These are phyloP conservation scores for Fusarium bactridioides DNA, from an alignment of 2,329 filamentous ascomycete species.

Conservation along the genomic window DNA sequence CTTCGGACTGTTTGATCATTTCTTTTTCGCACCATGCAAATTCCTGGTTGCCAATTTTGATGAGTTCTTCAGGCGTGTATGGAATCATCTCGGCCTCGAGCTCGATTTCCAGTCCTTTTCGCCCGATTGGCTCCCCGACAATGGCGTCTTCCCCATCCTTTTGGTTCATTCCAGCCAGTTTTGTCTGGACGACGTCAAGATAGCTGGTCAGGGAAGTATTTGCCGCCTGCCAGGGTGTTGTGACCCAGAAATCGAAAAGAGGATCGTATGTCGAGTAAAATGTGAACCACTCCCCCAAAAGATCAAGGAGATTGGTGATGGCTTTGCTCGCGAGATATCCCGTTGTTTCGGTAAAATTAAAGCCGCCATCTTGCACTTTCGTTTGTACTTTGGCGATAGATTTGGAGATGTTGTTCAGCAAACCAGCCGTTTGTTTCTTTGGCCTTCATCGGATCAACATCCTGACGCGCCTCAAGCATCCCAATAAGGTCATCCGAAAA, in stretches of 20 bases:
- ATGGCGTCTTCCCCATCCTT: constrained; percentile 7
- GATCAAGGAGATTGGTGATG: not conserved
- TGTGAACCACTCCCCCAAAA: constrained; percentile 13
- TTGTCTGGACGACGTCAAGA: constrained; percentile 7
- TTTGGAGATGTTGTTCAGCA: constrained; percentile 20
- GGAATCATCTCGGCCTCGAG: constrained; percentile 31
- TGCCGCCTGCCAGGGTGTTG: constrained; percentile 17
- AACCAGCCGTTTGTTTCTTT: constrained; percentile 18
- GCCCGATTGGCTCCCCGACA: constrained; percentile 21
- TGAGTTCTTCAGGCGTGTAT: constrained; percentile 16
- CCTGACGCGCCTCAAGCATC: constrained; percentile 24
- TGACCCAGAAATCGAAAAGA: constrained; percentile 28
- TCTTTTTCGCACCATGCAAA: constrained; percentile 29
- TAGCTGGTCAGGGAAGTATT: not conserved
- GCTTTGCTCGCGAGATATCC: constrained; percentile 22
- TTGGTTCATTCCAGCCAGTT: constrained; percentile 16
- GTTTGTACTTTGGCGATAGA: constrained; percentile 2
- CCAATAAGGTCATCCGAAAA: constrained; percentile 10
- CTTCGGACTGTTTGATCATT: constrained; percentile 26
- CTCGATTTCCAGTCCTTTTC: constrained; percentile 18
- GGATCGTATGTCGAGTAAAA: constrained; percentile 32
- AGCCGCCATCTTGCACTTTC: constrained; percentile 6
- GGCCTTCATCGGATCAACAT: constrained; percentile 21
- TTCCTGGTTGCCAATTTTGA: constrained; percentile 25
- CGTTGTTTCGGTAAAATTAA: constrained; percentile 23